phyloP scores from a whole-genome alignment of 129 eudicot genomes.

The Rutidosis leptorrhynchoides region DNA sequence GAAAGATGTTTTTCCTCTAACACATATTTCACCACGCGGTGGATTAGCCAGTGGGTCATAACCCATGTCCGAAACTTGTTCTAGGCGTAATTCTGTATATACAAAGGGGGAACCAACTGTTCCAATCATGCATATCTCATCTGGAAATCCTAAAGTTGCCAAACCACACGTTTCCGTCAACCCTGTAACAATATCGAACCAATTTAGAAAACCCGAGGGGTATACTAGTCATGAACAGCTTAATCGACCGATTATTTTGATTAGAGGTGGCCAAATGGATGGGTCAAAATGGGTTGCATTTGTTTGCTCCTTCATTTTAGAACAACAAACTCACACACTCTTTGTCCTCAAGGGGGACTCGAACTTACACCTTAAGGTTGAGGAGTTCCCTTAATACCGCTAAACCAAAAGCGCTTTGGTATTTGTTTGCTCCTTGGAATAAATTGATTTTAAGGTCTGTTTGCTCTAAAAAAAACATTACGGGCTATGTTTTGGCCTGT shows the following conservation, averaged over 20 bases:
- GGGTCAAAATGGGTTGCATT: background rate
- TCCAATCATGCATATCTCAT: slow-evolving; percentile 79
- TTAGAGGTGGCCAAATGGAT: too few species aligned
- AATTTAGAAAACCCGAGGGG: too few species aligned
- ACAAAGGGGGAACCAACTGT: slow-evolving; percentile 79
- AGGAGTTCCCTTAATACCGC: too few species aligned
- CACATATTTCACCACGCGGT: slow-evolving; percentile 83
- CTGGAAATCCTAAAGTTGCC: slow-evolving; percentile 67
- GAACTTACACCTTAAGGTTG: too few species aligned
- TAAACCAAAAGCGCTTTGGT: too few species aligned
- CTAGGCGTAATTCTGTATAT: slow-evolving; percentile 71
- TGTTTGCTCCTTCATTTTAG: too few species aligned
- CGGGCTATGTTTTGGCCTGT: background rate
- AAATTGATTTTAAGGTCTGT: background rate
- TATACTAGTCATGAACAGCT: too few species aligned
- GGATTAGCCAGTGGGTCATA: slow-evolving; percentile 88
- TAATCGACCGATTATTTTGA: too few species aligned
- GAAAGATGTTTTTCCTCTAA: slow-evolving; percentile 58
- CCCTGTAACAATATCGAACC: slow-evolving; percentile 41
- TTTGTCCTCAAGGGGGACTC: too few species aligned
- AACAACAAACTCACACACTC: too few species aligned
- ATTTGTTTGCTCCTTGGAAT: background rate
- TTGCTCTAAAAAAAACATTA: background rate
- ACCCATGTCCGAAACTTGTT: slow-evolving; percentile 92
- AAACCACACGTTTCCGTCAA: slow-evolving; percentile 96